A percentile compares a stretch with the other conserved stretches of the same genome.
Evolutionary conservation across 352 stramenopile species (phyloP).

Genomic region (Phytophthora ohioensis): DNA sequence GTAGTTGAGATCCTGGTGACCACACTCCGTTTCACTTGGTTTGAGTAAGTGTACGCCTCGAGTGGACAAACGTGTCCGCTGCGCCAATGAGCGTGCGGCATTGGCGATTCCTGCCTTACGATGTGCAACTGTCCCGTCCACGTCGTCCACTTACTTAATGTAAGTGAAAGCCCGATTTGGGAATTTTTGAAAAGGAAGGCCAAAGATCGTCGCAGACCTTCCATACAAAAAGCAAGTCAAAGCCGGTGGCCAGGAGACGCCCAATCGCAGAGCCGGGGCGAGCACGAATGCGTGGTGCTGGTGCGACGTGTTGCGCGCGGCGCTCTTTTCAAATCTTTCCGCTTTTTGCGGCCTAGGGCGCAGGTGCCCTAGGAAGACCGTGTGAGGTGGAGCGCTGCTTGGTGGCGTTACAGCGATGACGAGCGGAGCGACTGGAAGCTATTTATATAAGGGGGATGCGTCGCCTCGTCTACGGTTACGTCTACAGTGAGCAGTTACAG

Average conservation of each 20-base stretch:
- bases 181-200: conserved; percentile 16
- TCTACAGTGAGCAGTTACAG: conserved; percentile 17
- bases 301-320: conserved; percentile 57
- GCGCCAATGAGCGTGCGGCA: conserved; percentile 20
- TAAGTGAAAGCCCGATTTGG: conserved; percentile 17
- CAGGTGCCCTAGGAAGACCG: conserved; percentile 38
- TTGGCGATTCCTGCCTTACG: background rate
- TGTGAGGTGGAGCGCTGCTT: background rate
- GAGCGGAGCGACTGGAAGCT: background rate
- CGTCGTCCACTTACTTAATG: conserved; percentile 27
- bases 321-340: conserved; percentile 63
- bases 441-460: conserved; percentile 7
- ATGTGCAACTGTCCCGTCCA: conserved; percentile 9
- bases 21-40: conserved; percentile 22
- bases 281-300: conserved; percentile 59
- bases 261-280: conserved; percentile 28
- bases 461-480: conserved; percentile 22
- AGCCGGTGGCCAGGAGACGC: conserved; percentile 32
- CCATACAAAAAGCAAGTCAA: conserved; percentile 35
- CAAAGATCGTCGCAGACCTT: conserved; percentile 16
- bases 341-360: conserved; percentile 64
- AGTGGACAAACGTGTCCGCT: conserved; percentile 9
- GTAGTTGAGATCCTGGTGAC: background rate
- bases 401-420: background rate
- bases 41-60: conserved; percentile 27